Evolutionary conservation across 306 rosid genomes (phyloP), one percentile per base, ranked within the genome.

Genomic region (Sicyos edulis): DNA sequence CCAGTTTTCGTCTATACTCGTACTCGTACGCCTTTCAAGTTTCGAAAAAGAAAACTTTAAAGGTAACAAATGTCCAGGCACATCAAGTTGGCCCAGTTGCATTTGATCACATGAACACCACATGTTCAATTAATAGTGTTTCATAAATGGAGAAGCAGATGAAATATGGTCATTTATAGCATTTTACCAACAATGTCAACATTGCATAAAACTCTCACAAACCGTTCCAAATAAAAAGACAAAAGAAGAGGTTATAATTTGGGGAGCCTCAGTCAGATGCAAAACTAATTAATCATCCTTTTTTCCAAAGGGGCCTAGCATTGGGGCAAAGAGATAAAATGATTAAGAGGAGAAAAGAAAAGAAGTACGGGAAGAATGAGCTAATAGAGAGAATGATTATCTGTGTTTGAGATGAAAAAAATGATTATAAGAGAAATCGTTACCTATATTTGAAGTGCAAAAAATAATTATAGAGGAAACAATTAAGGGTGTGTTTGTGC

Each of bases 181-280:
- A 47, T 49, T 55, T 68, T 68, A 49, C 72, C 42, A 68, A 68
- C 72, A 68, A 68, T 68, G 71, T 66, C 71, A 66, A 66, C 54
- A 45, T 49, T 24, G 61, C 17, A 50, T 52, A 52, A 47, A 53
- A 52, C 63, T 53, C 32, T 34, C 61, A 53, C 29, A n/a, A 19
- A 71, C 37, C 50, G 26, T 54, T 52, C 14, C 29, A 32, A 71
- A 71, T 10, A n/a, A 71, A 17, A 71, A 5, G 62, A 71, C 61
- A 53, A 71, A 52, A 7, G 8, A 66, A 66, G 40, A 58, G 40
- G 17, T 58, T 5, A 12, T 22, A 24, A 58, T 58, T 22, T 58
- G 64, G 64, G 40, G 13, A 12, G 67, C 44, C 47, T 61, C 67
- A 13, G 11, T 60, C 42, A 24, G 67, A 60, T 60, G 20, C 67